These are phyloP conservation scores for Geotrichum carabidarum DNA, from an alignment of 1,139 yeast species.

Conservation along the genomic window DNA sequence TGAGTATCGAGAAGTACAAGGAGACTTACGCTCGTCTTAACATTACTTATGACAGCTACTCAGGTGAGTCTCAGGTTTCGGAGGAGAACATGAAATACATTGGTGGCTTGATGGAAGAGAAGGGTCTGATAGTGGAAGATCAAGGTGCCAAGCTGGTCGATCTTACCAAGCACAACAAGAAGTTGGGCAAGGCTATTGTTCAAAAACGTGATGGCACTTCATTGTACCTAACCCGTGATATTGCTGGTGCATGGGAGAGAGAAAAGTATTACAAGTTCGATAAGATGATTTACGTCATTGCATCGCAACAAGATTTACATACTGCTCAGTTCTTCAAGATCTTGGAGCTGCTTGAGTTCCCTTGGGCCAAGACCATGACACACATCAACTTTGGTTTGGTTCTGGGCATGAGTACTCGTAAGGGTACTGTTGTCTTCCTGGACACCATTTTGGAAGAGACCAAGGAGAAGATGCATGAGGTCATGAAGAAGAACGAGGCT, in stretches of 20 bases:
- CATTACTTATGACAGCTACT: constrained; percentile 77
- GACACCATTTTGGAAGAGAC: constrained; percentile 93
- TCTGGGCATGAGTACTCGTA: constrained; percentile 96
- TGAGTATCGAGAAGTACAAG: constrained; percentile 80
- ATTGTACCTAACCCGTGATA: constrained; percentile 89
- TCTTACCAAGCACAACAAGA: constrained; percentile 79
- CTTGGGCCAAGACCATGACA: constrained; percentile 74
- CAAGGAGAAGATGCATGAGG: constrained; percentile 92
- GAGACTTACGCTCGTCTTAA: constrained; percentile 88
- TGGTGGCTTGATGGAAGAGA: constrained; percentile 55
- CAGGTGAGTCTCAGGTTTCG: constrained; percentile 95
- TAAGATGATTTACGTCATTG: constrained; percentile 94
- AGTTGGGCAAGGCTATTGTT: constrained; percentile 88
- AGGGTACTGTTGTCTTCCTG: constrained; percentile 95
- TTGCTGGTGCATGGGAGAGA: constrained; percentile 95
- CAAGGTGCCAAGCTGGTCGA: constrained; percentile 90
- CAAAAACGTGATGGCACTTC: constrained; percentile 96
- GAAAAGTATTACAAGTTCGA: constrained; percentile 79
- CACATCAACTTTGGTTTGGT: constrained; percentile 98
- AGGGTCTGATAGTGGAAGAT: constrained; percentile 75
- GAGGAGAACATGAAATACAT: constrained; percentile 67
- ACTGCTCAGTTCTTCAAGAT: constrained; percentile 92
- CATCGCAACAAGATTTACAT: constrained; percentile 93
- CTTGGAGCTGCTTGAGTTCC: constrained; percentile 83
- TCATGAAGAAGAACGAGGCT: constrained; percentile 86